Base-by-base conservation (phyloP, 768 basidiomycete species). In the Leccinum uliginosum region DNA sequence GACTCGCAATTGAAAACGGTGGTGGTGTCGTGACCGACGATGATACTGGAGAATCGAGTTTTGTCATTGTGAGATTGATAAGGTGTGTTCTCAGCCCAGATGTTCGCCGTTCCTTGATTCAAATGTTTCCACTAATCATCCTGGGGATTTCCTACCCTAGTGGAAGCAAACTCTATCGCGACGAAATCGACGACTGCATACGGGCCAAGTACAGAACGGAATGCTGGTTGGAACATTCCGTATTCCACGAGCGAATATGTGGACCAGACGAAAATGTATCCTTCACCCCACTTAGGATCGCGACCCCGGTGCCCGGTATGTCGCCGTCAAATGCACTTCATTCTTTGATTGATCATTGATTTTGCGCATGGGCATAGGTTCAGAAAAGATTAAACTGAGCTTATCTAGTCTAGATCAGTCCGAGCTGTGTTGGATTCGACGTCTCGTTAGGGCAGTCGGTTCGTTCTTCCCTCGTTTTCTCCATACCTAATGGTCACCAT, bases 221-320 rank as follows among this genome's bases (percentile, higher is more conserved):
- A 70, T 95, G 91, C 67, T 98, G 94, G 94, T 76, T 98, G 1
- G 94, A 98, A 69, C 82, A 82, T 45, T 96, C 91, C 63, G 80
- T 93, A 14, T 86, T 82, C 53, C 84, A 86, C 56, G 87, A 90
- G 46, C 78, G 81, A n/a, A 73, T 96, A 51, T 86, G 88, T 65
- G 68, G 74, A 17, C 75, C 82, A 0, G 81, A 84, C 1, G 87
- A 88, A 44, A 85, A 92, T 59, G 67, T 90, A 12, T 81, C 84
- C 0, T 93, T 91, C 63, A 71, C 71, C 4, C 93, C 93, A 1
- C 75, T 97, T 15, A 72, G 63, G 4, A 77, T 86, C 3, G 52
- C 72, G 5, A 74, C 76, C 5, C 92, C 93, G 11, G 68, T 93
- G 30, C 65, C 74, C 35, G 83, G 90, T 87, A 64, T 0, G 70